These are phyloP conservation scores for Penicillium verrucosum DNA, from an alignment of 2,329 filamentous ascomycete genomes.

Conservation along the genomic window DNA sequence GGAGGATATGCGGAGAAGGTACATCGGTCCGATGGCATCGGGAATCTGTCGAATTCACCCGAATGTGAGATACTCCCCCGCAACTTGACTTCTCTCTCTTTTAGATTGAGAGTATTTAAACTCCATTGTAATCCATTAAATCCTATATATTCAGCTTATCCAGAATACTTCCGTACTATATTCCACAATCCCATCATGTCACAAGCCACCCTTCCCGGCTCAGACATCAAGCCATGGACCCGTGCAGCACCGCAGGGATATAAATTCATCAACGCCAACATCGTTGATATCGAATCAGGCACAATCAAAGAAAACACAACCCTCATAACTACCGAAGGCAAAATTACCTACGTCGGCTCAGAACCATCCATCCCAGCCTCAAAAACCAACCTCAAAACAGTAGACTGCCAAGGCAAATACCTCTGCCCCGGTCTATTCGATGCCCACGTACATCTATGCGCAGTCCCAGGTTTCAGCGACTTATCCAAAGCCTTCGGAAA, in stretches of 20 bases:
- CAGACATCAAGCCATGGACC: constrained; percentile 25
- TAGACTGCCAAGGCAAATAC: constrained; percentile 22
- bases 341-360: constrained; percentile 17
- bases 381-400: constrained; percentile 3
- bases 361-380: constrained; percentile 7
- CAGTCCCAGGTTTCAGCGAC: constrained; percentile 23
- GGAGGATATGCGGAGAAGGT: constrained; percentile 9
- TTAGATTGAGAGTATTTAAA: background rate
- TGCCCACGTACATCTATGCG: constrained; percentile 27
- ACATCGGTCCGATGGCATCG: constrained; percentile 12
- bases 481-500: constrained; percentile 24
- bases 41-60: constrained; percentile 16
- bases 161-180: background rate
- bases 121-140: background rate
- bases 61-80: background rate
- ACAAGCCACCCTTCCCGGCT: constrained; percentile 11
- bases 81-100: background rate
- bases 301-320: constrained; percentile 14
- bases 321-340: constrained; percentile 17
- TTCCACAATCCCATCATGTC: constrained; percentile 4
- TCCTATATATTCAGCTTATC: background rate
- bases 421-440: constrained; percentile 28
- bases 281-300: constrained; percentile 23
- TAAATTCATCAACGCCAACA: constrained; percentile 22
- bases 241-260: constrained; percentile 16